Percentiles rank a stretch among this genome's conserved stretches.
Conservation (phyloP, 208 protist genomes). For the Crithidia expoeki region DNA sequence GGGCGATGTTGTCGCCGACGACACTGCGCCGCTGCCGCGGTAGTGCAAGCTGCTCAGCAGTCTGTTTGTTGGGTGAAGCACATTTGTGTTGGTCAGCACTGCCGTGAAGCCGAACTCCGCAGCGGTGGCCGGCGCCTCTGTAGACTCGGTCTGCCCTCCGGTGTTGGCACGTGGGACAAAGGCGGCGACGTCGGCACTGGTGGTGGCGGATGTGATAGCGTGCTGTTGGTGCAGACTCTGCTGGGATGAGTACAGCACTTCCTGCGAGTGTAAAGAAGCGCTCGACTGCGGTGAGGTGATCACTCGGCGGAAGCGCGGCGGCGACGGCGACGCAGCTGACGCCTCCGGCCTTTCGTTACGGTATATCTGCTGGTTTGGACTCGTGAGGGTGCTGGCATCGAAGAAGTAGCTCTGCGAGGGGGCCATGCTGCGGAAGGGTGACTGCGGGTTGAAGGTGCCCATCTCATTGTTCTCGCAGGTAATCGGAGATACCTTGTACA, state of each 20-base stretch:
- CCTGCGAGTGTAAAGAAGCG: slow-evolving; percentile 1
- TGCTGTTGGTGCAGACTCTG: background rate
- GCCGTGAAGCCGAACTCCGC: slow-evolving; percentile 18
- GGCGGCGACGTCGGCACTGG: background rate
- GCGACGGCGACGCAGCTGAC: slow-evolving; percentile 1
- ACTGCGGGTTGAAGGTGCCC: slow-evolving; percentile 12
- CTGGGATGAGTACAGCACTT: background rate
- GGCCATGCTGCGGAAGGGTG: slow-evolving; percentile 19
- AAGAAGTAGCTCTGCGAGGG: slow-evolving; percentile 16
- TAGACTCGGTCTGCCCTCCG: background rate
- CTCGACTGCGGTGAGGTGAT: slow-evolving; percentile 14
- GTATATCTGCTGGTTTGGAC: background rate
- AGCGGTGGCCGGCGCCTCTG: background rate
- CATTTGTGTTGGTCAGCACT: slow-evolving; percentile 9
- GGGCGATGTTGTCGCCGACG: background rate
- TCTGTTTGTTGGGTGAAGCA: background rate
- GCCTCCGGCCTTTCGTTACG: slow-evolving; percentile 1
- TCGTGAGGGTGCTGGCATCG: slow-evolving; percentile 3
- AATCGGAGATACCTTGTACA: slow-evolving; percentile 19
- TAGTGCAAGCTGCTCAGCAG: background rate
- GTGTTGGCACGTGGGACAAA: background rate
- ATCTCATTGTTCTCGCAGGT: slow-evolving; percentile 8
- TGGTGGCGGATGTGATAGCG: background rate
- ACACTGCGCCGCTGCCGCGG: background rate
- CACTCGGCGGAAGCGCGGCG: slow-evolving; percentile 1